phyloP scores from a whole-genome alignment of 2,329 filamentous ascomycete species.

The Sporothrix phasma region DNA sequence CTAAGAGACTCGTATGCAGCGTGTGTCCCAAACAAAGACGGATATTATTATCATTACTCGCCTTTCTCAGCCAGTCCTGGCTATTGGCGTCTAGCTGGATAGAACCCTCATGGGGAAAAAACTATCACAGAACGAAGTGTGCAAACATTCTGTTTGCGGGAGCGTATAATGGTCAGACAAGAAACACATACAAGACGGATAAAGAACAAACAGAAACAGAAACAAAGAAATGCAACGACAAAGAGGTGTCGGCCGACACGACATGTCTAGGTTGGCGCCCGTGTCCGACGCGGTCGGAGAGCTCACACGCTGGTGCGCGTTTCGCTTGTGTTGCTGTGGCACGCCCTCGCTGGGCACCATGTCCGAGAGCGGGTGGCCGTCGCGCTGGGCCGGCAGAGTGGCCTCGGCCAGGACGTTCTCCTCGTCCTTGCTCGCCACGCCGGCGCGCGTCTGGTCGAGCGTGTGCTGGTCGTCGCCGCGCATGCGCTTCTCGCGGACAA shows the following conservation, averaged over 20 bases:
- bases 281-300: too few species aligned
- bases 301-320: not conserved
- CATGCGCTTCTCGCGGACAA: not conserved
- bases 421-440: conserved; percentile 1
- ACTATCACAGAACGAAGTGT: not conserved
- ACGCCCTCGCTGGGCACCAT: not conserved
- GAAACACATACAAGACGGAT: not conserved
- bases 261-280: too few species aligned
- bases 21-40: too few species aligned
- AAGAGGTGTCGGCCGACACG: too few species aligned
- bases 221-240: not conserved
- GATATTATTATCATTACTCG: too few species aligned
- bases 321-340: not conserved
- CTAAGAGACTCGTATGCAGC: too few species aligned
- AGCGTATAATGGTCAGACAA: too few species aligned
- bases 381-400: not conserved
- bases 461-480: not conserved
- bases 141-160: not conserved
- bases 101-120: too few species aligned
- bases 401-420: conserved; percentile 5
- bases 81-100: too few species aligned
- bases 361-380: not conserved
- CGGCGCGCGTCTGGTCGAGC: not conserved
- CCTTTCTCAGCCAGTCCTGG: too few species aligned
- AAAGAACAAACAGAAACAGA: not conserved